Evolutionary conservation across 352 stramenopile genomes (phyloP), one percentile per base, ranked within the genome.

Genomic region (Phytophthora cactorum): DNA sequence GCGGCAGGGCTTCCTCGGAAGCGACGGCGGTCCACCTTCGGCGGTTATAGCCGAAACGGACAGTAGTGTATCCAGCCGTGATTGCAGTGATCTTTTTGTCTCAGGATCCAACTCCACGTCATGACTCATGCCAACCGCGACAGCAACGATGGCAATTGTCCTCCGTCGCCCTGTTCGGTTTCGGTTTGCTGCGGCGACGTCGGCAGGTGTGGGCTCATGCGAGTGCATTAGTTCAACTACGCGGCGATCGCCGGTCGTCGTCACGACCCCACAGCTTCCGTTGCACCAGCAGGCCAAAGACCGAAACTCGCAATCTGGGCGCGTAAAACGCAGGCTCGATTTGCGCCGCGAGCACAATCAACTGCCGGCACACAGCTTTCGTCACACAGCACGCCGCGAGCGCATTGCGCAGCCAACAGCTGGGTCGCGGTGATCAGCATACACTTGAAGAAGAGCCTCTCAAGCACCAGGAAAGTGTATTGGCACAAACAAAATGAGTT

Each of bases 371-470:
- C 36, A 12, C 34, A 43, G 5, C 10, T 43, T n/a, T 43, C 36
- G 9, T 22, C 9, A 25, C 52, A 63, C 4, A 64, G 53, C 53
- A 22, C 22, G 45, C 15, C 2, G 25, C 9, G n/a, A 58, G 61
- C 56, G 53, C 52, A 53, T 63, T 57, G 50, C 25, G 3, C 39
- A 70, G 55, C 47, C 47, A 70, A 57, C 63, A 70, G 63, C 56
- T 70, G 55, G 56, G 8, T 8, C 38, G 46, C 65, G 36, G 51
- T 68, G 45, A 68, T 64, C 65, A 68, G 58, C 59, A 50, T 47
- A 47, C 41, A 47, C 41, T 47, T 47, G 41, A 47, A 47, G 41
- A 27, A 27, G 41, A 15, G 32, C 14, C 29, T 11, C 22, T 27
- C 25, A n/a, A 55, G 15, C 25, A 27, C 56, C 38, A 58, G 22